Conservation (phyloP, 139 green algal genomes). For the Astrephomene gubernaculifera region DNA sequence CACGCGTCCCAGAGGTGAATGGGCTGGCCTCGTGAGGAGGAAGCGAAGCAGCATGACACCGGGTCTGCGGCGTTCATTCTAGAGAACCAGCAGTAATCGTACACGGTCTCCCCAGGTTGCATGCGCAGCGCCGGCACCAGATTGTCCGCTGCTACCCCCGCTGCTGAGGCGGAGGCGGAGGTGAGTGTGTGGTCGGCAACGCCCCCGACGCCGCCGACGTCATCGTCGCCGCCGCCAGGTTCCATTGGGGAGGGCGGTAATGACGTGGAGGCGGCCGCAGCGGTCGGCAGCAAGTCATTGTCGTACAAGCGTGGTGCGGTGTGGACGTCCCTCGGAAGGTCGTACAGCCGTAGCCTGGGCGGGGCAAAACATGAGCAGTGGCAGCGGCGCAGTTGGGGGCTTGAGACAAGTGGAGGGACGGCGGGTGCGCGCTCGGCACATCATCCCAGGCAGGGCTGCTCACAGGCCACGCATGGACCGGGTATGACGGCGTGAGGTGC, state of each 20-base stretch:
- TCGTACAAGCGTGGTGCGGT: background rate
- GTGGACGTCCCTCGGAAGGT: conserved; percentile 69
- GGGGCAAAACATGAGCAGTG: background rate
- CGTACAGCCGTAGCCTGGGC: conserved; percentile 79
- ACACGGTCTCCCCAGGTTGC: conserved; percentile 78
- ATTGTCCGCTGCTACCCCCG: conserved; percentile 55
- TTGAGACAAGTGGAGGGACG: too few species aligned
- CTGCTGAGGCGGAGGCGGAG: too few species aligned
- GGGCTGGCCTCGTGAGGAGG: conserved; percentile 80
- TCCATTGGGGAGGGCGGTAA: background rate
- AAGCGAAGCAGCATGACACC: conserved; percentile 83
- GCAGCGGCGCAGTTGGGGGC: too few species aligned
- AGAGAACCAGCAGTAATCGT: conserved; percentile 88
- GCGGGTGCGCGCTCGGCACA: too few species aligned
- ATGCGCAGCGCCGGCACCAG: conserved; percentile 63
- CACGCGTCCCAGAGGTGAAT: conserved; percentile 89
- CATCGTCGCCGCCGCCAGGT: background rate
- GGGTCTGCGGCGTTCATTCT: conserved; percentile 73
- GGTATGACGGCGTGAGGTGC: too few species aligned
- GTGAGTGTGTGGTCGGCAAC: too few species aligned
- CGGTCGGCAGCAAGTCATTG: background rate
- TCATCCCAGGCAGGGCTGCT: too few species aligned
- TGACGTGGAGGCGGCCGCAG: background rate
- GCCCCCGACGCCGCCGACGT: background rate
- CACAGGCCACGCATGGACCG: too few species aligned